Evolutionary conservation across 441 rosid species (phyloP).

Genomic region (Biscutella auriculata): DNA sequence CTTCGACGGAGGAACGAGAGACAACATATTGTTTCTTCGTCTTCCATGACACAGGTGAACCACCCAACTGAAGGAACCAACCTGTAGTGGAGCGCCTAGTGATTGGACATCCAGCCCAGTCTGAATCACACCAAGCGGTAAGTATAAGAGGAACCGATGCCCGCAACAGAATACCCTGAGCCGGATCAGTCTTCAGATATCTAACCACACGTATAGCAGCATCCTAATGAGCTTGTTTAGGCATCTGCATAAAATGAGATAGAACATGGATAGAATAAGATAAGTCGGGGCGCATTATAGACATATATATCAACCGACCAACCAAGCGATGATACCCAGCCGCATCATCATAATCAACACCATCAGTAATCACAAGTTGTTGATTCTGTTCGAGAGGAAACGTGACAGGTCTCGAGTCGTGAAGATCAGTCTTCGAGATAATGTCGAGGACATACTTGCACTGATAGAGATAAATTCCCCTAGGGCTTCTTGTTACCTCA

Average conservation of each 20-base stretch:
- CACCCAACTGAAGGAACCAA: not conserved
- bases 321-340: no score
- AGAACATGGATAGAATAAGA: no score
- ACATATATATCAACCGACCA: no score
- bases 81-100: not conserved
- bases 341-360: no score
- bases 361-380: no score
- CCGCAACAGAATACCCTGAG: not conserved
- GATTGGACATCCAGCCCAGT: not conserved
- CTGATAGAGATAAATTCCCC: not conserved
- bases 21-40: not conserved
- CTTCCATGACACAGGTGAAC: not conserved
- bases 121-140: no score
- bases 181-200: no score
- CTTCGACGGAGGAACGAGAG: not conserved
- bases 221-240: no score
- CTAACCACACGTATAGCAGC: no score
- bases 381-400: not conserved
- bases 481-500: not conserved
- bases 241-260: no score
- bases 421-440: not conserved
- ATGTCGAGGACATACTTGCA: not conserved
- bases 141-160: no score
- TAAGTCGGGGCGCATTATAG: no score
- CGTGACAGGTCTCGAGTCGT: not conserved